These are phyloP conservation scores for Spergularia marina DNA, from an alignment of 148 eudicot genomes.

Conservation along the genomic window DNA sequence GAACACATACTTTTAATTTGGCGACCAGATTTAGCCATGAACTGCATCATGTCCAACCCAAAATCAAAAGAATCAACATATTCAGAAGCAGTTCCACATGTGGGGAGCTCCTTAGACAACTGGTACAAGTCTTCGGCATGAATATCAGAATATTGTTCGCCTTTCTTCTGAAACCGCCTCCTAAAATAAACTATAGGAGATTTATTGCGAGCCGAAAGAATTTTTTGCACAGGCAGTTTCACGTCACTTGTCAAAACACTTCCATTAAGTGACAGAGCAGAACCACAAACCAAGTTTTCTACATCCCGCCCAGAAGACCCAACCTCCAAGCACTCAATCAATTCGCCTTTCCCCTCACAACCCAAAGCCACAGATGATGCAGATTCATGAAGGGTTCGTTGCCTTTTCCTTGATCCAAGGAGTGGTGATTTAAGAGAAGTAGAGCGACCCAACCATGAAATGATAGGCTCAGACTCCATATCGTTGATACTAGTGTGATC, in stretches of 20 bases:
- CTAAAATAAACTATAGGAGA: conserved; percentile 67
- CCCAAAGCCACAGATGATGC: conserved; percentile 30
- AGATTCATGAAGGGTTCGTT: conserved; percentile 30
- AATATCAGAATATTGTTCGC: conserved; percentile 23
- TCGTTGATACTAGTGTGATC: conserved; percentile 31
- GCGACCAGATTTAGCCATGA: conserved; percentile 22
- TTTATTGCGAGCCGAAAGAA: conserved; percentile 22
- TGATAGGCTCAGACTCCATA: conserved; percentile 83
- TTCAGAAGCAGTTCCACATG: conserved; percentile 21
- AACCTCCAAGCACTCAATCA: conserved; percentile 25
- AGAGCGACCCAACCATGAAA: conserved; percentile 77
- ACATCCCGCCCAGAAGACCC: conserved; percentile 33
- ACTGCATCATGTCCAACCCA: conserved; percentile 20
- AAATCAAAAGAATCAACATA: conserved; percentile 25
- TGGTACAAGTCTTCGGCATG: conserved; percentile 13
- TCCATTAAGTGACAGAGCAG: conserved; percentile 28
- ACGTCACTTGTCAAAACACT: conserved; percentile 22
- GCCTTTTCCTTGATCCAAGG: conserved; percentile 44
- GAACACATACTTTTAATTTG: conserved; percentile 19
- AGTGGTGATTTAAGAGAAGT: conserved; percentile 51
- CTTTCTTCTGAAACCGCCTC: conserved; percentile 54
- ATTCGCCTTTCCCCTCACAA: conserved; percentile 32
- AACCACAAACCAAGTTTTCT: conserved; percentile 25
- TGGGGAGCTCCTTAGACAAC: conserved; percentile 18
- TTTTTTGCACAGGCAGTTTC: conserved; percentile 25